phyloP scores from a whole-genome alignment of 2,329 filamentous ascomycete genomes.

The Lachnum nothofagi region DNA sequence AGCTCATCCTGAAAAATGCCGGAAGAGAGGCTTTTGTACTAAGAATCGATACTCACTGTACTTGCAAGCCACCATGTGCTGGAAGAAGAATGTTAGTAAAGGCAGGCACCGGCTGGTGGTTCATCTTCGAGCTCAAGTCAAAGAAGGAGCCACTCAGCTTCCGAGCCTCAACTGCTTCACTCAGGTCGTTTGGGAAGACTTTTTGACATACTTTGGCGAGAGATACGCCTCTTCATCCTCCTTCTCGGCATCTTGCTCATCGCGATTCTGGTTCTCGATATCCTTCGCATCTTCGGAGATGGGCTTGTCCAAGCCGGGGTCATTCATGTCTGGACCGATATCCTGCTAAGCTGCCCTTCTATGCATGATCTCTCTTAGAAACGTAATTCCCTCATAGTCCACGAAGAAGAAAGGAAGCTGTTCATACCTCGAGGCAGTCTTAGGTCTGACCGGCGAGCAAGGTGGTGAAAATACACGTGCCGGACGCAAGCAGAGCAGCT shows the following conservation, averaged over 20 bases:
- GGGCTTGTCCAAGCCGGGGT: slow-evolving; percentile 28
- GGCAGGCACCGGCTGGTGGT: neutral
- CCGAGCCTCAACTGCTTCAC: neutral
- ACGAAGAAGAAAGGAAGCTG: neutral
- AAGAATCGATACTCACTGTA: too few species aligned
- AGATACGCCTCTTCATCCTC: slow-evolving; percentile 29
- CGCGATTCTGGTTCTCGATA: slow-evolving; percentile 23
- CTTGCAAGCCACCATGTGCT: slow-evolving; percentile 56
- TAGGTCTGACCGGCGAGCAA: too few species aligned
- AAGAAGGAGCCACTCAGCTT: neutral
- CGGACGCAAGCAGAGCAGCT: too few species aligned
- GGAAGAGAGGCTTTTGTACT: too few species aligned
- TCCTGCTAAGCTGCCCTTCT: neutral
- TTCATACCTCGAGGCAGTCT: too few species aligned
- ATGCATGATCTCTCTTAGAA: neutral
- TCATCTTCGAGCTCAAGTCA: neutral
- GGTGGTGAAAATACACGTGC: too few species aligned
- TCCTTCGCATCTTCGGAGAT: slow-evolving; percentile 27
- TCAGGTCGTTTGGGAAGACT: too few species aligned
- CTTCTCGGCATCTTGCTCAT: slow-evolving; percentile 21
- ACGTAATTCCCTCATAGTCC: neutral
- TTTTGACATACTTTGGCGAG: slow-evolving; percentile 25
- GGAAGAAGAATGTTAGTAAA: neutral
- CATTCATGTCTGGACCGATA: slow-evolving; percentile 25
- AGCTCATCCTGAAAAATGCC: too few species aligned